Evolutionary conservation across 768 basidiomycete genomes (phyloP).

Genomic region (Gelatoporia subvermispora): DNA sequence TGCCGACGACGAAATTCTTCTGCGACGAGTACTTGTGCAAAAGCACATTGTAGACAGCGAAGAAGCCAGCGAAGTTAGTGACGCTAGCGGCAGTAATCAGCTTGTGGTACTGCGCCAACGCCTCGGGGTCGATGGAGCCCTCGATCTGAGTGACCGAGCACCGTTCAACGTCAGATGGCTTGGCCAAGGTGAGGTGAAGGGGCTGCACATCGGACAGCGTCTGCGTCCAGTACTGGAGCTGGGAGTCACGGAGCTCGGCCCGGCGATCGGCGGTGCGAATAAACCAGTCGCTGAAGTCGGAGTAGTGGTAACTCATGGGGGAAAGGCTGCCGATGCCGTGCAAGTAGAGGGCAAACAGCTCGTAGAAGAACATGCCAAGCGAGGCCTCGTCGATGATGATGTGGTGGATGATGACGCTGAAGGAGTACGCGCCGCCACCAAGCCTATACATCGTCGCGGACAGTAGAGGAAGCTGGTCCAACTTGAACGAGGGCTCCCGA

Average conservation of each 20-base stretch:
- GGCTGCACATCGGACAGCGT: constrained; percentile 11
- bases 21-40: constrained; percentile 30
- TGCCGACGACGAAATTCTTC: constrained; percentile 23
- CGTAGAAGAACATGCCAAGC: constrained; percentile 26
- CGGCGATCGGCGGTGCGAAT: constrained; percentile 24
- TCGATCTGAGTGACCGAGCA: constrained; percentile 26
- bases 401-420: constrained; percentile 27
- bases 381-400: constrained; percentile 28
- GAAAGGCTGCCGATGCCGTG: constrained; percentile 22
- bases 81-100: constrained; percentile 13
- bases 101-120: constrained; percentile 16
- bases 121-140: constrained; percentile 10
- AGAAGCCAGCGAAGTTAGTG: constrained; percentile 27
- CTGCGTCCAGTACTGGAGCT: constrained; percentile 23
- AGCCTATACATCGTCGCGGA: constrained; percentile 23
- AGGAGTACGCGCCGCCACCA: constrained; percentile 21
- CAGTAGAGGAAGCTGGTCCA: constrained; percentile 23
- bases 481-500: constrained; percentile 18
- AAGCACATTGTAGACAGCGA: constrained; percentile 28
- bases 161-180: constrained; percentile 21
- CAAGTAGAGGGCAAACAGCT: constrained; percentile 24
- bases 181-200: constrained; percentile 19
- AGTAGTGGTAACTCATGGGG: constrained; percentile 17
- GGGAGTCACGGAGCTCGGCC: constrained; percentile 19
- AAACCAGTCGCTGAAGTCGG: constrained; percentile 20